These are phyloP conservation scores for Monosporascus sp. DNA, from an alignment of 2,329 filamentous ascomycete genomes.

Conservation along the genomic window DNA sequence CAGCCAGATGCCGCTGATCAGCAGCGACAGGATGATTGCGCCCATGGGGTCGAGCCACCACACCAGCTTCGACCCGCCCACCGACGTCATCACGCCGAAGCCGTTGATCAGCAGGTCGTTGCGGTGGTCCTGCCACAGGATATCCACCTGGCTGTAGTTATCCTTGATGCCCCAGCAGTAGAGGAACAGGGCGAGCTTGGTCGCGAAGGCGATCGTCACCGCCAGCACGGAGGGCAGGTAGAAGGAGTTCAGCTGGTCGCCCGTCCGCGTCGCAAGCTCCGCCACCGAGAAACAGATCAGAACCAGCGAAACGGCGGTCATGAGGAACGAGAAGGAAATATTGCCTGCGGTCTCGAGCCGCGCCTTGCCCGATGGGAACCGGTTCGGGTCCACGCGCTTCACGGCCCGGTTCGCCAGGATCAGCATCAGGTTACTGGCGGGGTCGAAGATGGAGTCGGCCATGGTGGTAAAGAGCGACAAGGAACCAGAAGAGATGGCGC, in stretches of 20 bases:
- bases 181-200: slow-evolving; percentile 77
- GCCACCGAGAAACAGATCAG: slow-evolving; percentile 82
- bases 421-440: slow-evolving; percentile 79
- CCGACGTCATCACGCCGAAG: slow-evolving; percentile 82
- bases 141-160: slow-evolving; percentile 85
- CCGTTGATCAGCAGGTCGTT: slow-evolving; percentile 98
- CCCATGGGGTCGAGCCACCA: slow-evolving; percentile 97
- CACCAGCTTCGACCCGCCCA: slow-evolving; percentile 79
- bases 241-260: slow-evolving; percentile 56
- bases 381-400: slow-evolving; percentile 74
- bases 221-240: slow-evolving; percentile 80
- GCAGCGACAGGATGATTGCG: slow-evolving; percentile 72
- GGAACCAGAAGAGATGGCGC: slow-evolving; percentile 79
- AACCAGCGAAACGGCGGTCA: slow-evolving; percentile 87
- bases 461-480: slow-evolving; percentile 96
- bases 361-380: slow-evolving; percentile 88
- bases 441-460: slow-evolving; percentile 93
- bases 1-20: slow-evolving; percentile 79
- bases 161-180: slow-evolving; percentile 92
- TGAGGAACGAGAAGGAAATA: slow-evolving; percentile 92
- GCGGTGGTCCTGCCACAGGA: slow-evolving; percentile 93
- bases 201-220: slow-evolving; percentile 75
- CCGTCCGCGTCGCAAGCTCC: slow-evolving; percentile 54
- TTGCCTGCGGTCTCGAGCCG: slow-evolving; percentile 94
- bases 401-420: slow-evolving; percentile 86